phyloP scores from a whole-genome alignment of 768 basidiomycete species.

The Cyclocybe aegerita region DNA sequence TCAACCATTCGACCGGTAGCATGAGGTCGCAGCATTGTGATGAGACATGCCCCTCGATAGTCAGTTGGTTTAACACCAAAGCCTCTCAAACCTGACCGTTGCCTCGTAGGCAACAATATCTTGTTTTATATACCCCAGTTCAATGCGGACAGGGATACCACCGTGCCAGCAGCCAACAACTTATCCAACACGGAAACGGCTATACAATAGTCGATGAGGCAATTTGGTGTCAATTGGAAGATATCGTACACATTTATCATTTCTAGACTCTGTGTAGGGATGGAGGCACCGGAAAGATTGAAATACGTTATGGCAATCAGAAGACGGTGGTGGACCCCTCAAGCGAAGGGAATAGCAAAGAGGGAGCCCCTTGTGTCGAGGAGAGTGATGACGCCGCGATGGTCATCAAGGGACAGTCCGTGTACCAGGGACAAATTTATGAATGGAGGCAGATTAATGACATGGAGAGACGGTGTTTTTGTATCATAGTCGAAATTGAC shows the following conservation, averaged over 20 bases:
- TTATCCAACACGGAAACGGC: no score
- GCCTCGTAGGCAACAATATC: no score
- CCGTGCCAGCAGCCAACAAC: no score
- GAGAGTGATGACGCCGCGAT: slow-evolving; percentile 22
- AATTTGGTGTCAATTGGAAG: no score
- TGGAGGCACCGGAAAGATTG: no score
- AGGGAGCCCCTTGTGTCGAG: slow-evolving; percentile 17
- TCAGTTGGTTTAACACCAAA: background rate
- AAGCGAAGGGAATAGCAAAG: slow-evolving; percentile 22
- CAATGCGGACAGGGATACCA: no score
- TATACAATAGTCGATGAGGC: no score
- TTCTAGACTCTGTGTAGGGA: no score
- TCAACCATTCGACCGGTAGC: slow-evolving; percentile 50
- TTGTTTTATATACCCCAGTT: no score
- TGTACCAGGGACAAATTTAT: slow-evolving; percentile 15
- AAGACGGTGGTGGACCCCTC: background rate
- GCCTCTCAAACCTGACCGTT: background rate
- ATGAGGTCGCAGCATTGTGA: background rate
- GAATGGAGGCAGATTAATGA: slow-evolving; percentile 17
- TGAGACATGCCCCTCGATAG: no score
- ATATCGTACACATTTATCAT: no score
- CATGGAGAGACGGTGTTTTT: slow-evolving; percentile 9
- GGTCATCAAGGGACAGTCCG: slow-evolving; percentile 26
- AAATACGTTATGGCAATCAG: background rate
- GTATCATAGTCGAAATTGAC: slow-evolving; percentile 13